Evolutionary conservation across 352 stramenopile species (phyloP).

Genomic region (Phytopythium cucurbitacearum): DNA sequence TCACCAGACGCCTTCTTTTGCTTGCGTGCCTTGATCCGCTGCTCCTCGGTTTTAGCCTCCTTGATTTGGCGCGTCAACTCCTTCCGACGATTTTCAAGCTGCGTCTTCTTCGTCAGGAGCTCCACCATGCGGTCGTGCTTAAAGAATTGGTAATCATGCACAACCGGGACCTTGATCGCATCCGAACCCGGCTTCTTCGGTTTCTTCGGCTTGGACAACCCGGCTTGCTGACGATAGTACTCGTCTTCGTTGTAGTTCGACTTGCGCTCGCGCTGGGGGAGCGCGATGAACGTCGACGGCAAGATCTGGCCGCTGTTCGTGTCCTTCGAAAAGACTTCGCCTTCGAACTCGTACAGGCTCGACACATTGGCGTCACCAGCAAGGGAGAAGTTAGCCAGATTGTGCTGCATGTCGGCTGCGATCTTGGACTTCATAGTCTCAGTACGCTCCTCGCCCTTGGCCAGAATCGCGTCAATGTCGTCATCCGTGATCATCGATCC

Average conservation of each 20-base stretch:
- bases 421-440: slow-evolving; percentile 87
- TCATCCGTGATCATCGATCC: slow-evolving; percentile 90
- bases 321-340: slow-evolving; percentile 89
- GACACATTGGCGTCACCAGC: slow-evolving; percentile 78
- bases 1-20: slow-evolving; percentile 68
- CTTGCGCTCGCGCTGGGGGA: slow-evolving; percentile 85
- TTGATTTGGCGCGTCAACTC: slow-evolving; percentile 80
- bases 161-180: slow-evolving; percentile 83
- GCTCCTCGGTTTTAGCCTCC: slow-evolving; percentile 77
- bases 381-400: slow-evolving; percentile 95
- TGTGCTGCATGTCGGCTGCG: slow-evolving; percentile 92
- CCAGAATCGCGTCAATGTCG: slow-evolving; percentile 91
- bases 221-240: slow-evolving; percentile 91
- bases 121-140: slow-evolving; percentile 86
- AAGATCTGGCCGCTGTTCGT: slow-evolving; percentile 70
- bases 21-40: slow-evolving; percentile 66
- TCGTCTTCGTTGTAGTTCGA: slow-evolving; percentile 96
- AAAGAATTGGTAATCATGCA: slow-evolving; percentile 97
- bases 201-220: slow-evolving; percentile 80
- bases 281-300: slow-evolving; percentile 88
- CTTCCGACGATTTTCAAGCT: slow-evolving; percentile 89
- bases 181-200: slow-evolving; percentile 86
- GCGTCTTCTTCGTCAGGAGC: slow-evolving; percentile 82
- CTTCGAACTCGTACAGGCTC: slow-evolving; percentile 88
- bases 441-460: slow-evolving; percentile 89